A percentile compares a stretch with the other conserved stretches of the same genome.
phyloP scores from a whole-genome alignment of 805 yeast species.

The Zygoascus bituminiphila region DNA sequence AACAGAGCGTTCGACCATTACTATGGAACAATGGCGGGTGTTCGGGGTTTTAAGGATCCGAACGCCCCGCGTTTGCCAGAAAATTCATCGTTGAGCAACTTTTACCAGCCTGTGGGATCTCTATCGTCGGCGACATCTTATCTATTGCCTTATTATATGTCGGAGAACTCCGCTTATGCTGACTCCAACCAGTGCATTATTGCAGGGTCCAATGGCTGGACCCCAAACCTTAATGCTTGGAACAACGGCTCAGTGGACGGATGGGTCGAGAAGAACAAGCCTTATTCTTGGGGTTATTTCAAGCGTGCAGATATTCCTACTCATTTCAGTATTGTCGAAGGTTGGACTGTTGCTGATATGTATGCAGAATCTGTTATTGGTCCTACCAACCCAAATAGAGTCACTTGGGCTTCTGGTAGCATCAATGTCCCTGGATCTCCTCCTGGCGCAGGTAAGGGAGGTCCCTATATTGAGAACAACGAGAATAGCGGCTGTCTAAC shows the following conservation, averaged over 20 bases:
- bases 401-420: constrained; percentile 21
- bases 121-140: constrained; percentile 8
- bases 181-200: constrained; percentile 19
- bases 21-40: constrained; percentile 21
- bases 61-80: constrained; percentile 10
- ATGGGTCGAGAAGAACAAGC: constrained; percentile 22
- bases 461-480: constrained; percentile 20
- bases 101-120: constrained; percentile 17
- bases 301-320: constrained; percentile 20
- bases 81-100: constrained; percentile 8
- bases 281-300: constrained; percentile 20
- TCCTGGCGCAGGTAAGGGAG: constrained; percentile 18
- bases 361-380: constrained; percentile 22
- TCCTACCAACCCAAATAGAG: constrained; percentile 23
- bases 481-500: constrained; percentile 18
- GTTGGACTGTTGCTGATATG: constrained; percentile 24
- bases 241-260: constrained; percentile 18
- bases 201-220: constrained; percentile 24
- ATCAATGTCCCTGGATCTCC: constrained; percentile 15
- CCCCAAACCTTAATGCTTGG: constrained; percentile 21
- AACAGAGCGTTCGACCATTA: constrained; percentile 20
- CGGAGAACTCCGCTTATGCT: constrained; percentile 14
- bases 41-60: constrained; percentile 21
- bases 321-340: constrained; percentile 21
- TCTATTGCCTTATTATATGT: constrained; percentile 20